Conservation (phyloP, 2,329 filamentous ascomycete genomes). For the Apiospora koreana region DNA sequence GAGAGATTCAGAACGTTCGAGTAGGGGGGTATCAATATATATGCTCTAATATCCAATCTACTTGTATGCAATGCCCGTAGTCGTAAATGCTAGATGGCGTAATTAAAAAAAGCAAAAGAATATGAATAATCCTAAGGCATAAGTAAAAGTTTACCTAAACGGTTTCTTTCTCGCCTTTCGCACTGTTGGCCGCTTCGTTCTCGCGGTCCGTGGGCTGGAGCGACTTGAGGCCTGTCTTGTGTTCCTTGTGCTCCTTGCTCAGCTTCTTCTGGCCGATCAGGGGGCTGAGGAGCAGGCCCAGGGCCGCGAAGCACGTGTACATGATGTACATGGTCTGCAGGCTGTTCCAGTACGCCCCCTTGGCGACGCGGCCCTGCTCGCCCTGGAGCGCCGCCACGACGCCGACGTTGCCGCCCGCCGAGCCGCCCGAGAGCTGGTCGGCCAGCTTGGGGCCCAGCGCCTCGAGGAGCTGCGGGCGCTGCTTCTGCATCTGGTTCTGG, state of each 20-base stretch:
- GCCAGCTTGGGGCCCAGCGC: constrained; percentile 51
- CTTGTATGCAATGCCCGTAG: not conserved
- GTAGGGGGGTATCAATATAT: not conserved
- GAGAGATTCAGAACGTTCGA: not conserved
- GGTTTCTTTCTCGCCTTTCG: not conserved
- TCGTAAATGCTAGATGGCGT: not conserved
- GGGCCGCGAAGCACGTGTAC: constrained; percentile 50
- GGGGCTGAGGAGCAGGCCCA: constrained; percentile 48
- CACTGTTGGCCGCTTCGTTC: not conserved
- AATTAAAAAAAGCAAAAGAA: not conserved
- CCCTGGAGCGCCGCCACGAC: constrained; percentile 48
- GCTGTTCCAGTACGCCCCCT: constrained; percentile 48
- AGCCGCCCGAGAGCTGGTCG: constrained; percentile 47
- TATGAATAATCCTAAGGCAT: not conserved
- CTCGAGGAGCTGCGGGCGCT: constrained; percentile 47
- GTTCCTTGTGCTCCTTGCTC: constrained; percentile 56
- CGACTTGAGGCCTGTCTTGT: constrained; percentile 56
- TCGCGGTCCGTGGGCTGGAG: not conserved
- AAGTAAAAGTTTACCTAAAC: not conserved
- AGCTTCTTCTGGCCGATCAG: constrained; percentile 51
- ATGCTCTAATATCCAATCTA: not conserved
- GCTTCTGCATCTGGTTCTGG: constrained; percentile 69
- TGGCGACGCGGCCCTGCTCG: constrained; percentile 36
- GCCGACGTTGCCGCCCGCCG: constrained; percentile 52
- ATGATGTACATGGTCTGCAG: constrained; percentile 60